Evolutionary conservation across 140 eudicot genomes (phyloP), one percentile per base, ranked within the genome.

Genomic region (Flaveria floridana): DNA sequence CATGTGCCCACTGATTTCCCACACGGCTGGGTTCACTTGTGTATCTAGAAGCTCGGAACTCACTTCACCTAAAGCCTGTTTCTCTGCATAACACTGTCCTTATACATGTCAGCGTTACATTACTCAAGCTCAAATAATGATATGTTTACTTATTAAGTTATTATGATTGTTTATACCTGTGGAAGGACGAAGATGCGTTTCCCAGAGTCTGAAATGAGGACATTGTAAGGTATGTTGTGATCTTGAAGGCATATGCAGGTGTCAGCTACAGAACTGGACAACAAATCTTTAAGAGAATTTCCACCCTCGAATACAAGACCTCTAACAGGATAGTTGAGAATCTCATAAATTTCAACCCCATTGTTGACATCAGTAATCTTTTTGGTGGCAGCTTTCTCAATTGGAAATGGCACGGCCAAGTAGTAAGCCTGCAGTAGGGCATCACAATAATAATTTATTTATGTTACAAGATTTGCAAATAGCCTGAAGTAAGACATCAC

Each of bases 1-100:
- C 89, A 94, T 94, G 75, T 94, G 99, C 59, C 99, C 99, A 57
- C 99, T 94, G 41, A 94, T 94, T 58, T 94, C 99, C 99, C 99
- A 94, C 42, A 90, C 99, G 8, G 99, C 99, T 0, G 99, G 99
- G 75, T 94, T 94, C 81, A 94, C 99, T 74, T 94, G 99, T 6
- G 99, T 90, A 64, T 94, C 97, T 11, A 94, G 87, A 51, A 94
- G 83, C 85, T 94, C 99, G 3, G 89, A 42, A 47, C 86, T 88
- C 76, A 94, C 97, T 78, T 94, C 99, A 39, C 97, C 96, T 6
- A 94, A 85, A 30, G 99, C 99, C 73, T 94, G 99, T 79, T 94
- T 94, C 86, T 94, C 99, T 0, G 99, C 99, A 81, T 94, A 94
- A 59, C 99, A 94, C 99, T 94, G 88, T 83, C 23, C 12, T 30